Base-by-base conservation (phyloP, 179 eudicot genomes). In the Heliamphora pulchella region DNA sequence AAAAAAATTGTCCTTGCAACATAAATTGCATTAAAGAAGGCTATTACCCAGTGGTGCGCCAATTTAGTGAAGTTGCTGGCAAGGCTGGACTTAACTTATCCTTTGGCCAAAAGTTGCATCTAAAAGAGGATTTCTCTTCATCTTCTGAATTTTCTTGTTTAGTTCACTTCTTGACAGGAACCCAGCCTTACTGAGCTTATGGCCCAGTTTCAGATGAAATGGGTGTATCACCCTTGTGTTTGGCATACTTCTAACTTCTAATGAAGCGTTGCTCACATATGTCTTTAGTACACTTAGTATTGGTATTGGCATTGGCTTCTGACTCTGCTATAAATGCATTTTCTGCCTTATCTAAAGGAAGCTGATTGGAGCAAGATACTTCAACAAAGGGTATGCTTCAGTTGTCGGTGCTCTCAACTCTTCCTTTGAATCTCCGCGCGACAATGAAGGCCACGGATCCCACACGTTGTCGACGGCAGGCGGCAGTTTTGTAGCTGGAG, bases 391-490 rank as follows among this genome's bases (percentile, higher is more conserved):
- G 4, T 91, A 93, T 68, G 81, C 87, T 4, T 83, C 88, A 15
- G 77, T 78, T 9, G 85, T 69, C 0, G 89, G 90, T 18, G 76
- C 85, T 1, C 87, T 85, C 66, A 90, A 90, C 87, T 74, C 87
- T 75, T 78, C 92, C 55, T 77, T 81, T 41, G 18, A 86, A 65
- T 79, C 89, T 13, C 91, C 98, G 10, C 91, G 96, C 0, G 98
- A 95, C 87, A 67, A 18, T 14, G 92, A 89, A 2, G 98, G 98
- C 10, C 98, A 95, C 31, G 98, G 98, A 5, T 79, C 92, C 74
- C 98, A 95, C 88, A 95, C 98, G 4, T 86, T 95, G 62, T 95
- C 98, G 0, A 95, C 98, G 8, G 98, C 98, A 5, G 98, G 92
- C 1, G 98, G 98, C 31, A 83, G 82, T 43, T 92, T 93, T 50